Evolutionary conservation across 257 asterid species (phyloP).

Genomic region (Nicotiana paniculata): DNA sequence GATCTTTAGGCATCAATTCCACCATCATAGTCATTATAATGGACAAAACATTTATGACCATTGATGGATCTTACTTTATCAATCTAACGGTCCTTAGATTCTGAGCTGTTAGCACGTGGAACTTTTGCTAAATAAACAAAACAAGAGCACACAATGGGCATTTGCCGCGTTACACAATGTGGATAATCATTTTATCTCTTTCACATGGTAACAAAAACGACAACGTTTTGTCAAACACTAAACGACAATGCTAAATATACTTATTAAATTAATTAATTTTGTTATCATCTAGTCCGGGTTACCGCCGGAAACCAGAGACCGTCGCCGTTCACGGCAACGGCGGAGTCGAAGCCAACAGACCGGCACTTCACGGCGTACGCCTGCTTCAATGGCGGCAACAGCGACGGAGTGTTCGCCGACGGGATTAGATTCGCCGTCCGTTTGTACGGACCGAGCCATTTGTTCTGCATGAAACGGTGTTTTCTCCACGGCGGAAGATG

Average conservation of each 20-base stretch:
- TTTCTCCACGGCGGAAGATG: slow-evolving; percentile 85
- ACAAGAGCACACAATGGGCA: neutral
- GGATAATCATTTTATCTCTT: neutral
- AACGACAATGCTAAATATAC: neutral
- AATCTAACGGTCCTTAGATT: neutral
- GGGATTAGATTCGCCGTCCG: slow-evolving; percentile 26
- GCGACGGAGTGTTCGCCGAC: neutral
- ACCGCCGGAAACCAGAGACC: slow-evolving; percentile 6
- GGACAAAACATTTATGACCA: neutral
- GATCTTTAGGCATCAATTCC: neutral
- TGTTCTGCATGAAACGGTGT: slow-evolving; percentile 75
- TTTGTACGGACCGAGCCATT: slow-evolving; percentile 63
- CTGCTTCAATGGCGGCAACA: neutral
- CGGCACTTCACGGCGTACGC: slow-evolving; percentile 3
- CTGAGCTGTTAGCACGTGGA: neutral
- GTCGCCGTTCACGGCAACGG: neutral
- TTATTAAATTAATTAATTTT: neutral
- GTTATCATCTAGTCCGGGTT: slow-evolving; percentile 4
- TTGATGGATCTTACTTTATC: neutral
- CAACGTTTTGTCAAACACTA: neutral
- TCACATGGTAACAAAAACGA: neutral
- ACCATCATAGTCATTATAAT: neutral
- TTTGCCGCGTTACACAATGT: slow-evolving; percentile 3
- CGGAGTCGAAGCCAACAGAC: neutral
- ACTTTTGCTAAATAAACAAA: neutral